A percentile compares a stretch with the other conserved stretches of the same genome.
Conservation (phyloP, 805 yeast genomes). For the Pichia ethanolica region DNA sequence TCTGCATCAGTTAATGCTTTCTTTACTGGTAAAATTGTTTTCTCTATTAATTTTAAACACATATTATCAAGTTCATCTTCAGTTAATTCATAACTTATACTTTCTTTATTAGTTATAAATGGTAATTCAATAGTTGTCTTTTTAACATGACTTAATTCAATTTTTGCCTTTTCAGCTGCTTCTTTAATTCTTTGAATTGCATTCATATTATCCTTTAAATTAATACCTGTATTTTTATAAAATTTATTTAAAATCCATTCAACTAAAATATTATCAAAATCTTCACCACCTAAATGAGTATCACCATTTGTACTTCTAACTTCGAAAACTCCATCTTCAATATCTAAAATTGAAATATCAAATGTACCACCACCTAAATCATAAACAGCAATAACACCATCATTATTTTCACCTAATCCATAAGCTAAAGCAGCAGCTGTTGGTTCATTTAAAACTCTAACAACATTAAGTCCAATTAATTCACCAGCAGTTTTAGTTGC, state of each 20-base stretch:
- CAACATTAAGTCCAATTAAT: slow-evolving; percentile 82
- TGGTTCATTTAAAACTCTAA: slow-evolving; percentile 83
- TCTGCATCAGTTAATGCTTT: slow-evolving; percentile 80
- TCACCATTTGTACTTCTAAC: slow-evolving; percentile 94
- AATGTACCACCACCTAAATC: slow-evolving; percentile 98
- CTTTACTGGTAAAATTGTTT: slow-evolving; percentile 69
- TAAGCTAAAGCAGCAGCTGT: slow-evolving; percentile 90
- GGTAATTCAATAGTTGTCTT: slow-evolving; percentile 74
- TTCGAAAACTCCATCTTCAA: slow-evolving; percentile 95
- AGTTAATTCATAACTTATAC: slow-evolving; percentile 37
- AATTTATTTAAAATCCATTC: slow-evolving; percentile 73
- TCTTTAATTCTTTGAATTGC: slow-evolving; percentile 83
- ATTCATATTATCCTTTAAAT: slow-evolving; percentile 57
- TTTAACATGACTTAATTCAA: slow-evolving; percentile 70
- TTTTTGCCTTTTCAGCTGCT: slow-evolving; percentile 87
- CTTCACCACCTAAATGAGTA: slow-evolving; percentile 88
- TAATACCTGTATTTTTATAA: slow-evolving; percentile 61
- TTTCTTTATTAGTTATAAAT: slow-evolving; percentile 52
- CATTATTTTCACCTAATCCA: slow-evolving; percentile 72
- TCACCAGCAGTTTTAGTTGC: slow-evolving; percentile 95
- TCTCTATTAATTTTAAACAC: slow-evolving; percentile 53
- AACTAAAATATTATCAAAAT: slow-evolving; percentile 76
- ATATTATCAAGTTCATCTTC: slow-evolving; percentile 46
- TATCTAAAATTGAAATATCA: slow-evolving; percentile 91
- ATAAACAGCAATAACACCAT: slow-evolving; percentile 77